Conservation (phyloP, 176 grass and related monocot species). For the Areca catechu region DNA sequence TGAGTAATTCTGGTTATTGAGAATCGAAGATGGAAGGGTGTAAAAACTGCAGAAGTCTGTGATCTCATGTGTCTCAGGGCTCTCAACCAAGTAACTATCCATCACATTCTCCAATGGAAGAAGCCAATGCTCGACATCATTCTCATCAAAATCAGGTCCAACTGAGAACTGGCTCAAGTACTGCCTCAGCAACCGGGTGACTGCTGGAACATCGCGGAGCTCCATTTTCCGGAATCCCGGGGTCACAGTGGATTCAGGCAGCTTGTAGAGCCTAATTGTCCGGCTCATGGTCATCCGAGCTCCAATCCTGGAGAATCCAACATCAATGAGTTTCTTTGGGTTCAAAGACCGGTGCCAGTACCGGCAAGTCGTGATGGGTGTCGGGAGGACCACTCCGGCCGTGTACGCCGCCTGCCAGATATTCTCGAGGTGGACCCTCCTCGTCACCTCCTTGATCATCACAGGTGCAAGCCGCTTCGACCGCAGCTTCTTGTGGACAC, state of each 20-base stretch:
- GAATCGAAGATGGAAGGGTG: slow-evolving; percentile 70
- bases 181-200: slow-evolving; percentile 63
- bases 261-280: slow-evolving; percentile 85
- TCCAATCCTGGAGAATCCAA: slow-evolving; percentile 81
- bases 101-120: slow-evolving; percentile 75
- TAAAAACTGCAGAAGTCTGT: slow-evolving; percentile 99
- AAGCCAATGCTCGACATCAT: slow-evolving; percentile 98
- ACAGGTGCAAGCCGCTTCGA: slow-evolving; percentile 97
- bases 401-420: slow-evolving; percentile 99
- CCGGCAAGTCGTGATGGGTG: slow-evolving; percentile 87
- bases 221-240: slow-evolving; percentile 93
- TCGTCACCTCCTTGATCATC: slow-evolving; percentile 95
- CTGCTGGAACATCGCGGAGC: slow-evolving; percentile 70
- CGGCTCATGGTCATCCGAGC: slow-evolving; percentile 99
- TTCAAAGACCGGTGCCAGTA: slow-evolving; percentile 96
- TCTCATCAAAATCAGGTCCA: slow-evolving; percentile 84
- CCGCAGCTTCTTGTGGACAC: slow-evolving; percentile 99
- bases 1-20: slow-evolving; percentile 84
- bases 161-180: slow-evolving; percentile 68
- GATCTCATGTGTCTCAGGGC: slow-evolving; percentile 87
- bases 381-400: slow-evolving; percentile 82
- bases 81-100: slow-evolving; percentile 93
- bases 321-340: slow-evolving; percentile 94
- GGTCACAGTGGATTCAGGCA: slow-evolving; percentile 64
- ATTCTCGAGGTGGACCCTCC: slow-evolving; percentile 89